phyloP scores from a whole-genome alignment of 192 early-diverging fungal genomes.

The Backusella luteola region DNA sequence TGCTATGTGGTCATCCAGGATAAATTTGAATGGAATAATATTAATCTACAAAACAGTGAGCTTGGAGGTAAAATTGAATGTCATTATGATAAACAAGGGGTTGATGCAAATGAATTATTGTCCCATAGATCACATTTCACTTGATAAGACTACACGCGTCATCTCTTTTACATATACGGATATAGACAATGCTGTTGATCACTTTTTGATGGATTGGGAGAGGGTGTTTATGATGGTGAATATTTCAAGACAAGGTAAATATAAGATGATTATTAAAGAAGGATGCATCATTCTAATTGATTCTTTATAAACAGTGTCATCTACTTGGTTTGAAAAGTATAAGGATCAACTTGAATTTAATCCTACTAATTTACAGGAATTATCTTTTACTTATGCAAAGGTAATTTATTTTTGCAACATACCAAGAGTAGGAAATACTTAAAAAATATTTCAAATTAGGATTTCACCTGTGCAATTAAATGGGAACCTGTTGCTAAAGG shows the following conservation, averaged over 20 bases:
- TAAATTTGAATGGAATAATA: constrained; percentile 23
- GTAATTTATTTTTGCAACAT: constrained; percentile 1
- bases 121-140: constrained; percentile 33
- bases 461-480: constrained; percentile 28
- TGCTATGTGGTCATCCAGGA: constrained; percentile 38
- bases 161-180: constrained; percentile 40
- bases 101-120: not conserved
- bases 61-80: constrained; percentile 14
- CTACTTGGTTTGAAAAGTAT: constrained; percentile 32
- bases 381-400: constrained; percentile 36
- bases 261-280: not conserved
- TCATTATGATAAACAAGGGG: no score
- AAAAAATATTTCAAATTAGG: not conserved
- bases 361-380: constrained; percentile 30
- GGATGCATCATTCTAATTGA: not conserved
- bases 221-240: constrained; percentile 40
- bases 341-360: constrained; percentile 31
- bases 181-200: constrained; percentile 30
- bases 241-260: constrained; percentile 34
- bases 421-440: not conserved
- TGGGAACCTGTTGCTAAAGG: constrained; percentile 26
- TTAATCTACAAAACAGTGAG: constrained; percentile 14
- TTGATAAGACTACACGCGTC: constrained; percentile 28
- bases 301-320: constrained; percentile 18
- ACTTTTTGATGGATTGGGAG: constrained; percentile 38